Percentiles rank a stretch among this genome's conserved stretches.
phyloP scores from a whole-genome alignment of 768 basidiomycete genomes.

The Baorangia bicolor region DNA sequence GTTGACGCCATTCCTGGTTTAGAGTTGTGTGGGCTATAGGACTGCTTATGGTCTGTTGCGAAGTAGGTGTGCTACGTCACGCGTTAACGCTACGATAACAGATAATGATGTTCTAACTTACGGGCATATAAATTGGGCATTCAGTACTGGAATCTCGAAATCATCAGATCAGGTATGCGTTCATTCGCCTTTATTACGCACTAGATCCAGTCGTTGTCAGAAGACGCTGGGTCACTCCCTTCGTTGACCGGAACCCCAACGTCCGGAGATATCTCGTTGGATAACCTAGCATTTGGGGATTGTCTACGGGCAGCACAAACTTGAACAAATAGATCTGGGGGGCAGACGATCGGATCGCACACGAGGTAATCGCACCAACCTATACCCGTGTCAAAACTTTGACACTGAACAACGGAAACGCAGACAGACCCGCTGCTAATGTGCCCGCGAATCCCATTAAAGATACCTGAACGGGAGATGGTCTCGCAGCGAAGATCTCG shows the following conservation, averaged over 20 bases:
- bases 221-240: constrained; percentile 41
- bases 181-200: constrained; percentile 25
- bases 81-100: neutral
- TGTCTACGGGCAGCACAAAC: constrained; percentile 28
- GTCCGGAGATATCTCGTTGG: constrained; percentile 11
- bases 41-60: constrained; percentile 50
- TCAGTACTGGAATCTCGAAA: constrained; percentile 34
- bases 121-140: constrained; percentile 48
- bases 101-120: constrained; percentile 17
- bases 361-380: constrained; percentile 51
- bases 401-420: neutral
- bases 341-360: constrained; percentile 44
- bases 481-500: constrained; percentile 50
- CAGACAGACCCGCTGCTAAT: constrained; percentile 35
- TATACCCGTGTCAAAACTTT: constrained; percentile 14
- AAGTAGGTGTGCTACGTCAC: constrained; percentile 44
- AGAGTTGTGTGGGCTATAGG: constrained; percentile 28
- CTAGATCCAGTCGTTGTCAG: constrained; percentile 43
- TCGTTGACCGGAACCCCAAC: constrained; percentile 37
- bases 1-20: constrained; percentile 13
- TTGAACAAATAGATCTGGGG: constrained; percentile 37
- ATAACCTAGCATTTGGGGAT: neutral
- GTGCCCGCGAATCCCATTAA: constrained; percentile 54
- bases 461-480: constrained; percentile 48
- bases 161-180: constrained; percentile 1